Percentiles rank a stretch among this genome's conserved stretches.
Conservation (phyloP, 1,284 basidiomycete genomes). For the Puccinia novopanici region DNA sequence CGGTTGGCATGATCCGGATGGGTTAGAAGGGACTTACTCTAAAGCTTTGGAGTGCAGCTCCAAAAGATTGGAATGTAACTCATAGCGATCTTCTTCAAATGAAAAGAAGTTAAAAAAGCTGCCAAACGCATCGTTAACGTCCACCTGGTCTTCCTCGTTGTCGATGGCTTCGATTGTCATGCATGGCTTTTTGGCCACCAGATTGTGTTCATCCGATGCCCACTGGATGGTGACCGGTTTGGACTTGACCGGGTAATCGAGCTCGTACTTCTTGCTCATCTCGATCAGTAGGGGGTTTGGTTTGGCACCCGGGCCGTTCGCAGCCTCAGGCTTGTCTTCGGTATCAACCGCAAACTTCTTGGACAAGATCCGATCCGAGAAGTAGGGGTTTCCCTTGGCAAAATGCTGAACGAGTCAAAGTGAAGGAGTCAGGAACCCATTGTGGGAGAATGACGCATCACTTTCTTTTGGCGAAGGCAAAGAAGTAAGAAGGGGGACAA, state of each 20-base stretch:
- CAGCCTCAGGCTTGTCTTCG: background rate
- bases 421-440: background rate
- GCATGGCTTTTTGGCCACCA: slow-evolving; percentile 39
- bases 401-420: slow-evolving; percentile 13
- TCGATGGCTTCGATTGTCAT: background rate
- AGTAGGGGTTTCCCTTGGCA: slow-evolving; percentile 36
- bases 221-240: slow-evolving; percentile 28
- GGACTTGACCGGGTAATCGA: slow-evolving; percentile 3
- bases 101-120: slow-evolving; percentile 45
- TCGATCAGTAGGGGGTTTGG: background rate
- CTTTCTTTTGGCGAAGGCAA: background rate
- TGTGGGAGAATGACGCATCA: too few relatives aligned
- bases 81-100: slow-evolving; percentile 24
- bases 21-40: slow-evolving; percentile 26
- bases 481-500: background rate
- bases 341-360: slow-evolving; percentile 13
- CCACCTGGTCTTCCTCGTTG: background rate
- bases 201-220: slow-evolving; percentile 40
- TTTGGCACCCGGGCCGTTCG: slow-evolving; percentile 6
- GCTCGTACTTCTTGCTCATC: slow-evolving; percentile 29
- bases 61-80: slow-evolving; percentile 20
- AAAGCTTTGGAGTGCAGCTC: slow-evolving; percentile 36
- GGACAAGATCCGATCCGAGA: slow-evolving; percentile 27
- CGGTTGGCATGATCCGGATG: too few relatives aligned
- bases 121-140: background rate